Evolutionary conservation across 306 rosid species (phyloP), one percentile per base, ranked within the genome.

Genomic region (Cucumis cinereus): DNA sequence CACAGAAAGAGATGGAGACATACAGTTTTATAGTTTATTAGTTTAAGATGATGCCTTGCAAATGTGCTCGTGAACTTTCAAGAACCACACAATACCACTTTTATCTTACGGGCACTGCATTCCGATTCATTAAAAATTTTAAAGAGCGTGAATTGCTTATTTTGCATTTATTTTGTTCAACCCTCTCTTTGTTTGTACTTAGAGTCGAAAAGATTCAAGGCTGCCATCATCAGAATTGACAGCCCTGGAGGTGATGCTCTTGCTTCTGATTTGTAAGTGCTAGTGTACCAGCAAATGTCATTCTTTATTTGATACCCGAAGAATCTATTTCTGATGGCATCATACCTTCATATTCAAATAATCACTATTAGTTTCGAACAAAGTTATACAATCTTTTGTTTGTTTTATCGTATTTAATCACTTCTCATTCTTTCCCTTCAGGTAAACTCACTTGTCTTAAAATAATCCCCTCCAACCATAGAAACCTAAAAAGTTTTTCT

Each of bases 171-270:
- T 61, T 58, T 81, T 71, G 75, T 76, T 80, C 79, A 47, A 73
- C 77, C 40, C 75, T 41, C 58, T 47, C 40, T 47, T 24, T 68
- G 35, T 70, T 70, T 70, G 75, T 70, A 15, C 75, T 24, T 88
- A 94, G 99, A 84, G 79, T 91, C 97, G 43, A 92, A 94, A 77
- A 84, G 80, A 83, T 85, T 74, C 64, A 94, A 94, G 86, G 99
- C 99, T 36, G 99, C 85, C 56, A 87, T 92, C 76, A 90, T 94
- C 83, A 90, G 96, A 77, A 94, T 94, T 85, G 97, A 94, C 86
- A 94, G 99, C 82, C 96, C 99, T 56, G 99, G 99, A 85, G 99
- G 99, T 77, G 97, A 92, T 89, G 99, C 99, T 69, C 96, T 94
- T 84, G 96, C 97, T 79, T 91, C 97, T 81, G 99, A 92, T 87